Base-by-base conservation (phyloP, 2,329 filamentous ascomycete genomes). In the Alternaria sp. region DNA sequence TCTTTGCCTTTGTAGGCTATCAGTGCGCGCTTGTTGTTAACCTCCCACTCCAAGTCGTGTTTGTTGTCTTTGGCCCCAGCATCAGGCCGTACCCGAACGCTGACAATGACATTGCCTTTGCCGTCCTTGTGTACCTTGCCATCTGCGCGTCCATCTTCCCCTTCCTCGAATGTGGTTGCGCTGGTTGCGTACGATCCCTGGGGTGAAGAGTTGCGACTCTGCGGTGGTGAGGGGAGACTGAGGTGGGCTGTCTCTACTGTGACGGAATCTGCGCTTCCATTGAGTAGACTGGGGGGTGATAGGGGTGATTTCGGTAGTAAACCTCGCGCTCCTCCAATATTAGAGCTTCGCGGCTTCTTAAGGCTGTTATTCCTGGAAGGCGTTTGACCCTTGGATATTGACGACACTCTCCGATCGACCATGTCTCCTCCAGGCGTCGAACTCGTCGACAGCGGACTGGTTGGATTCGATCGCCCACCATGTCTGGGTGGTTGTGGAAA, bases 61-160 rank as follows among this genome's bases (percentile, higher is more conserved):
- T 87, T 86, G 44, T 87, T 87, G 55, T 86, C 86, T 54, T 85
- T 87, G n/a, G 84, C 83, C 24, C 84, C 87, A 4, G 87, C 85
- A 80, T 97, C 94, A 30, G 95, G 95, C 32, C 95, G 88, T 42
- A 98, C 94, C 74, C 95, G 88, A 38, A 99, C 94, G 75, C 95
- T 98, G 69, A 99, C 94, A 63, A 98, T 80, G 14, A 99, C 94
- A 74, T 99, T 99, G 52, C 95, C 95, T 78, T 97, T 98, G 56
- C 86, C 87, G 71, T 97, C 93, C 70, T 87, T 89, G 36, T 54
- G 57, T 30, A 49, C 56, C 44, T 75, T 78, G 59, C 77, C 78
- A 28, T 73, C 69, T 41, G 72, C 72, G 62, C 76, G 88, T 85
- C 57, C 76, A 81, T 88, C 64, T 80, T 94, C 91, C 24, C 86